Evolutionary conservation across 2,329 filamentous ascomycete genomes (phyloP).

Genomic region (Thelonectria olida): DNA sequence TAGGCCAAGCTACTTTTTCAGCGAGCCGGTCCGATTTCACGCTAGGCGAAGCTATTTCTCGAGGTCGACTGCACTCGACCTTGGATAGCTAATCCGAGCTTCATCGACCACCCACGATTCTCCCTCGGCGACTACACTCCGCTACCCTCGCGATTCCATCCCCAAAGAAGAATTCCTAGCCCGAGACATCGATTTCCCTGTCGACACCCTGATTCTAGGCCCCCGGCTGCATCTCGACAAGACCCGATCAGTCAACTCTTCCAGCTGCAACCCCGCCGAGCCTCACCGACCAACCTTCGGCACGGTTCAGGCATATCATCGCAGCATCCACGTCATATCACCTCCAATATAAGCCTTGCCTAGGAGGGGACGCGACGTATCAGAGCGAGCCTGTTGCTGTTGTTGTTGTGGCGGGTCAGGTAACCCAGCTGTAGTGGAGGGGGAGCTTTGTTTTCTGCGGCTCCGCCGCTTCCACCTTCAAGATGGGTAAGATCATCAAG

Average conservation of each 20-base stretch:
- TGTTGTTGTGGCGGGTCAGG: slow-evolving; percentile 50
- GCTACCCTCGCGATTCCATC: slow-evolving; percentile 1
- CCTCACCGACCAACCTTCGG: slow-evolving; percentile 18
- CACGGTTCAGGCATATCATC: slow-evolving; percentile 9
- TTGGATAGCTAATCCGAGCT: slow-evolving; percentile 42
- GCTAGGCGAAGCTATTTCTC: slow-evolving; percentile 45
- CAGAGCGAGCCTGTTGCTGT: slow-evolving; percentile 52
- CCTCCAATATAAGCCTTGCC: slow-evolving; percentile 40
- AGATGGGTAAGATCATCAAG: slow-evolving; percentile 76
- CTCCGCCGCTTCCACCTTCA: slow-evolving; percentile 66
- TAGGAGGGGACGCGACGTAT: slow-evolving; percentile 45
- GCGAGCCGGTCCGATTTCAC: slow-evolving; percentile 28
- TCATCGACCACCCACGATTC: slow-evolving; percentile 29
- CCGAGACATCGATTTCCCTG: not conserved
- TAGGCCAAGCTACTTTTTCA: slow-evolving; percentile 5
- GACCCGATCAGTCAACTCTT: slow-evolving; percentile 9
- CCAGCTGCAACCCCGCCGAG: slow-evolving; percentile 20
- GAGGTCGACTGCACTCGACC: slow-evolving; percentile 54
- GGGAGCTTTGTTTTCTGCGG: slow-evolving; percentile 63
- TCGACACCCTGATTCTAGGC: not conserved
- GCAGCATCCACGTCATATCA: slow-evolving; percentile 3
- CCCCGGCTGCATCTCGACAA: slow-evolving; percentile 7
- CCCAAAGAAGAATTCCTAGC: not conserved
- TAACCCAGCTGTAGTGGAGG: slow-evolving; percentile 63
- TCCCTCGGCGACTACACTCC: slow-evolving; percentile 19